Evolutionary conservation across 345 rosid species (phyloP), one percentile per base, ranked within the genome.

Genomic region (Euphorbia peplus): DNA sequence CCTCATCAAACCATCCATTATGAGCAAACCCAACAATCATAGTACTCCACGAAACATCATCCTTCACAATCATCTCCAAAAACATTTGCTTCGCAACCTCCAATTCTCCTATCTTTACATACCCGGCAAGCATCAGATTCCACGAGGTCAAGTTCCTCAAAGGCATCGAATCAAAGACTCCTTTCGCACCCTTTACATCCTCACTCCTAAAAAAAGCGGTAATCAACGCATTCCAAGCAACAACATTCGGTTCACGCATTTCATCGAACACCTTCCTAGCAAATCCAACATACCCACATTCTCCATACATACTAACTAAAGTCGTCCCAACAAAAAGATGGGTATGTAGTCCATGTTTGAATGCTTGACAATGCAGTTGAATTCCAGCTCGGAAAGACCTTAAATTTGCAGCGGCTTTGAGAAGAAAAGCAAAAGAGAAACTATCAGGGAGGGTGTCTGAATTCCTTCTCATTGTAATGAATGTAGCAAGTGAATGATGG

Each of bases 51-150:
- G 91, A 87, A 22, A 87, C 85, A 69, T 69, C 85, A 77, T 87
- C 87, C 69, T 63, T 83, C 46, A 60, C 44, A 15, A 85, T 82
- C 96, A 93, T 89, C 71, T 83, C 87, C 55, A 79, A 46, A 66
- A 93, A 93, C 66, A 83, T 77, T 75, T 85, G 85, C 73, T 86
- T 68, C 6, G 98, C 98, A 68, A 81, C 86, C 35, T 80, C 86
- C 2, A 92, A 71, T 74, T 76, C 89, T 32, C 86, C 90, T 22
- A 83, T 85, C 72, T 85, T 91, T 0, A 91, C 82, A 42, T 86
- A 86, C 65, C 95, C 91, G 2, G 97, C 90, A 22, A 93, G 86
- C 93, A 93, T 87, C 18, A 89, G 90, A 67, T 96, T 90, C 96
- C 98, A 88, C n/a, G 93, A 83, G n/a, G 87, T 86, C 59, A 75